These are phyloP conservation scores for Aureobasidium uvarum DNA, from an alignment of 2,329 filamentous ascomycete species.

Conservation along the genomic window DNA sequence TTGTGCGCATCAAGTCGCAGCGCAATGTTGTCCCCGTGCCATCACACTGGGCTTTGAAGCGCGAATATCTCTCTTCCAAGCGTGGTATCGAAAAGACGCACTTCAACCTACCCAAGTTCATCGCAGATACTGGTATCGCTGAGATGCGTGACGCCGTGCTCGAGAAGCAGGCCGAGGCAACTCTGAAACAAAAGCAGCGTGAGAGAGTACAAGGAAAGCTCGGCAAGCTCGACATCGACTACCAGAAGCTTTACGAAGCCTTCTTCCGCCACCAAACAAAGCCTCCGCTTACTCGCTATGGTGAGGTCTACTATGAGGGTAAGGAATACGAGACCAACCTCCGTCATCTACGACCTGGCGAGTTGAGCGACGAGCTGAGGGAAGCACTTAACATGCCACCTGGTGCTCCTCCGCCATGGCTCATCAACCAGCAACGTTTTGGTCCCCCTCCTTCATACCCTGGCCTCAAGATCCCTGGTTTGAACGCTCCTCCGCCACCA, in stretches of 20 bases:
- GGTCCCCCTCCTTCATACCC: constrained; percentile 94
- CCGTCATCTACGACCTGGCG: constrained; percentile 83
- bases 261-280: constrained; percentile 99
- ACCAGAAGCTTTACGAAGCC: constrained; percentile 95
- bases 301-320: constrained; percentile 99
- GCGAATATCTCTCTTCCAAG: constrained; percentile 96
- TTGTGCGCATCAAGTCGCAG: constrained; percentile 93
- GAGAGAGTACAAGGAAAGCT: constrained; percentile 94
- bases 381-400: constrained; percentile 93
- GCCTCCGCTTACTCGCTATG: constrained; percentile 87
- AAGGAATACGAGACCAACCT: constrained; percentile 98
- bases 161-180: constrained; percentile 91
- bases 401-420: constrained; percentile 90
- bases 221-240: constrained; percentile 96
- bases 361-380: constrained; percentile 82
- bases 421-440: constrained; percentile 93
- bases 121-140: constrained; percentile 93
- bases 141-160: constrained; percentile 97
- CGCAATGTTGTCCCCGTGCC: constrained; percentile 95
- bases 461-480: constrained; percentile 87
- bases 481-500: constrained; percentile 88
- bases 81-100: constrained; percentile 93
- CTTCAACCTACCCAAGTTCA: constrained; percentile 92
- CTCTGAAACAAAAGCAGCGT: constrained; percentile 90
- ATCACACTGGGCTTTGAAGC: constrained; percentile 89